Percentiles rank a stretch among this genome's conserved stretches.
phyloP scores from a whole-genome alignment of 345 rosid species.

The Clausena lansium region DNA sequence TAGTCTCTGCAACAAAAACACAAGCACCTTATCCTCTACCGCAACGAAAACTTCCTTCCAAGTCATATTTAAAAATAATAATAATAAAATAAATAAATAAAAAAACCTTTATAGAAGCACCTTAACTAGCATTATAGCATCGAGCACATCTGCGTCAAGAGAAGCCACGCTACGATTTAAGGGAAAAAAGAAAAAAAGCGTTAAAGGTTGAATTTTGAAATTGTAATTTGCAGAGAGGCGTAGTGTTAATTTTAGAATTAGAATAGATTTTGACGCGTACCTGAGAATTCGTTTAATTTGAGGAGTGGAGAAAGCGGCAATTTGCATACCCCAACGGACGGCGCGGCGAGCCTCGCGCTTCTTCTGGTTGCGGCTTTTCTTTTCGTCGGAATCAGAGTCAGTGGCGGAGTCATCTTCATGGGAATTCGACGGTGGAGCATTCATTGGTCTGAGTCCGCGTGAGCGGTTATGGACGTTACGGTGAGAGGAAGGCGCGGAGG shows the following conservation, averaged over 20 bases:
- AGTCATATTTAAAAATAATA: neutral
- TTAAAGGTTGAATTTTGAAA: neutral
- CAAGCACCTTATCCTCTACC: slow-evolving; percentile 58
- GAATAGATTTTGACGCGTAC: slow-evolving; percentile 18
- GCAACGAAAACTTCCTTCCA: neutral
- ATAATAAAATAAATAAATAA: neutral
- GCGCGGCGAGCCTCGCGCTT: slow-evolving; percentile 93
- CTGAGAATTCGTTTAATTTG: slow-evolving; percentile 69
- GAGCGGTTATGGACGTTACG: slow-evolving; percentile 29
- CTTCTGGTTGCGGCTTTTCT: slow-evolving; percentile 76
- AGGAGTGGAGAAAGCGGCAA: slow-evolving; percentile 64
- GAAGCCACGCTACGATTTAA: slow-evolving; percentile 52
- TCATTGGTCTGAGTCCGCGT: slow-evolving; percentile 31
- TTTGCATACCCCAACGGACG: slow-evolving; percentile 77
- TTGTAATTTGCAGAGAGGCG: neutral
- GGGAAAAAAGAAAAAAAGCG: neutral
- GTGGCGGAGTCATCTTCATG: slow-evolving; percentile 29
- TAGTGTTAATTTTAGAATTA: neutral
- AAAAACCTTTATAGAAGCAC: slow-evolving; percentile 24
- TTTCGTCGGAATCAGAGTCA: slow-evolving; percentile 44
- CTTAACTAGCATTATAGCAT: slow-evolving; percentile 83
- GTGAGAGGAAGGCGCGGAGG: slow-evolving; percentile 29
- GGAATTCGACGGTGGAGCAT: slow-evolving; percentile 29
- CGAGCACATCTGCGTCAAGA: slow-evolving; percentile 62
- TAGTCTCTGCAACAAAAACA: slow-evolving; percentile 56